These are phyloP conservation scores for Geotrichum cucujoidarum DNA, from an alignment of 1,139 yeast species.

Conservation along the genomic window DNA sequence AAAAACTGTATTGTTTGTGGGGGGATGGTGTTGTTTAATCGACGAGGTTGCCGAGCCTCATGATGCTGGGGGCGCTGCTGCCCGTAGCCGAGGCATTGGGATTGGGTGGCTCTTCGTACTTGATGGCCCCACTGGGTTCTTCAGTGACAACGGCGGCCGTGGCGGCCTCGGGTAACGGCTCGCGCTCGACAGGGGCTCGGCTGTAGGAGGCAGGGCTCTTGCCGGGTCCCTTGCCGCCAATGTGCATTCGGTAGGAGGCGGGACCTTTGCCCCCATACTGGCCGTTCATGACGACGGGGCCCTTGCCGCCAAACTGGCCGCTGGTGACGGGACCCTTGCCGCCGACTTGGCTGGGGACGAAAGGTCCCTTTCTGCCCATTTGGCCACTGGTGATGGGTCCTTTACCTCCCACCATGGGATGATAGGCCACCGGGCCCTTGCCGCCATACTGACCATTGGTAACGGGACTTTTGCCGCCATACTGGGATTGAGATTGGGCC, in stretches of 20 bases:
- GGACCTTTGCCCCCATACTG: background rate
- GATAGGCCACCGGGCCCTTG: background rate
- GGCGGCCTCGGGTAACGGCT: background rate
- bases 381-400: background rate
- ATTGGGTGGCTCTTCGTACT: background rate
- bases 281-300: background rate
- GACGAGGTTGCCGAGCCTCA: conserved; percentile 3
- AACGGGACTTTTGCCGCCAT: background rate
- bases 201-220: background rate
- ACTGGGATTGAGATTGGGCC: background rate
- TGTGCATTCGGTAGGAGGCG: background rate
- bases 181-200: background rate
- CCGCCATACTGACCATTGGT: background rate
- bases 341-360: too few species aligned
- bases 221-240: background rate
- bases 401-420: background rate
- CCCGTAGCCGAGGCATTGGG: background rate
- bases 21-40: background rate
- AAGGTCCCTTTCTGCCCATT: background rate
- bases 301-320: background rate
- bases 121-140: background rate
- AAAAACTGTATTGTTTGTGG: too few species aligned
- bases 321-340: background rate
- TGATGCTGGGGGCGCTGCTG: conserved; percentile 1
- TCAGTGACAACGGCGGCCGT: background rate